A percentile compares a stretch with the other conserved stretches of the same genome.
Evolutionary conservation across 805 yeast genomes (phyloP).

Genomic region (Spathaspora passalidarum): DNA sequence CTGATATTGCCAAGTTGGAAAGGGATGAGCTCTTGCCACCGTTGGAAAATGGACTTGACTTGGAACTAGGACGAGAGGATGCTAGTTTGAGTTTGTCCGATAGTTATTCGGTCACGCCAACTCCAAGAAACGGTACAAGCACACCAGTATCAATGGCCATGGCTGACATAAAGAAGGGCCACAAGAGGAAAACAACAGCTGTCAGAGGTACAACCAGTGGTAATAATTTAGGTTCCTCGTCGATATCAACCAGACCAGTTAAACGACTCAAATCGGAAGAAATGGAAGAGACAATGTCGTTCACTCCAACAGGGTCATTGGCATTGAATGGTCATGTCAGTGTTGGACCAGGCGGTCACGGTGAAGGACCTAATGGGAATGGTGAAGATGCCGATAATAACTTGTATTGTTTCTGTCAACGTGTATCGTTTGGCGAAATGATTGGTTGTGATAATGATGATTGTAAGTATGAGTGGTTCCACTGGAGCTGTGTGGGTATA

Average conservation of each 20-base stretch:
- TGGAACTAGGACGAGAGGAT: conserved; percentile 10
- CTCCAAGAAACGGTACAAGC: conserved; percentile 23
- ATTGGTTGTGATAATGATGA: conserved; percentile 92
- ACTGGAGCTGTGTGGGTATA: conserved; percentile 90
- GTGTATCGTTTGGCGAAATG: conserved; percentile 95
- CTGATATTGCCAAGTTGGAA: conserved; percentile 72
- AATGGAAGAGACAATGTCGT: conserved; percentile 15
- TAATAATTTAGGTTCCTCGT: neutral
- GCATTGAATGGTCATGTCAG: conserved; percentile 10
- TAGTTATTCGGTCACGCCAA: conserved; percentile 25
- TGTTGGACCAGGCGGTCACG: conserved; percentile 16
- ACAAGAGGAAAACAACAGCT: conserved; percentile 19
- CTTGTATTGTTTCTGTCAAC: conserved; percentile 86
- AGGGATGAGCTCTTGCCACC: conserved; percentile 77
- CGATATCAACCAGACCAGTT: conserved; percentile 12
- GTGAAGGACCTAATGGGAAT: conserved; percentile 18
- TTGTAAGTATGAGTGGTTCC: conserved; percentile 94
- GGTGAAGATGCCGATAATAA: conserved; percentile 46
- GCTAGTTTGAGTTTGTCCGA: conserved; percentile 17
- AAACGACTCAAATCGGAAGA: conserved; percentile 23
- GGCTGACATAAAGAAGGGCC: conserved; percentile 18
- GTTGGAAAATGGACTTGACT: conserved; percentile 28
- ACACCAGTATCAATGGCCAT: conserved; percentile 12
- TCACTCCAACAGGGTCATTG: conserved; percentile 8
- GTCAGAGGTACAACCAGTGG: neutral